Conservation (phyloP, 1,284 basidiomycete species). For the Ustilago shanxiensis region DNA sequence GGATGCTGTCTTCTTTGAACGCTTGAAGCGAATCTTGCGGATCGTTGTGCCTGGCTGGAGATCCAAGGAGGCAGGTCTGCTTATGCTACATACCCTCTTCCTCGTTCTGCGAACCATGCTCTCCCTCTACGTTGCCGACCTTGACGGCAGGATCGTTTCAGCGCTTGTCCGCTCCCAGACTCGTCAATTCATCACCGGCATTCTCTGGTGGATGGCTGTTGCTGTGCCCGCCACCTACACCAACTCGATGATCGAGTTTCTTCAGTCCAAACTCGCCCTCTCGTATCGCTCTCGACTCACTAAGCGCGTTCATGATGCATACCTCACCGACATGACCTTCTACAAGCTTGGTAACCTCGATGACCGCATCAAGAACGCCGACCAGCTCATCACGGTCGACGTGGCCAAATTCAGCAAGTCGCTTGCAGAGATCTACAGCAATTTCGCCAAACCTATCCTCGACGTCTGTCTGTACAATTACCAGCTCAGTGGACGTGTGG, state of each 20-base stretch:
- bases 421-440: conserved; percentile 87
- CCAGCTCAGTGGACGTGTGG: conserved; percentile 91
- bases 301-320: conserved; percentile 82
- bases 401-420: conserved; percentile 92
- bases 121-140: conserved; percentile 91
- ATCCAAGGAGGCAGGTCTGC: conserved; percentile 86
- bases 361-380: conserved; percentile 95
- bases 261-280: conserved; percentile 92
- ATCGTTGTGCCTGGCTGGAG: conserved; percentile 89
- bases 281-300: conserved; percentile 92
- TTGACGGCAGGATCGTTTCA: conserved; percentile 92
- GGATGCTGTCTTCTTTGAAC: conserved; percentile 88
- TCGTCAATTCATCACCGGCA: conserved; percentile 83
- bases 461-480: conserved; percentile 96
- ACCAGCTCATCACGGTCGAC: conserved; percentile 97
- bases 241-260: conserved; percentile 90
- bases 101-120: conserved; percentile 90
- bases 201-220: conserved; percentile 88
- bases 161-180: conserved; percentile 91
- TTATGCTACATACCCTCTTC: conserved; percentile 87
- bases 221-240: conserved; percentile 88
- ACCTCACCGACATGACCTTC: conserved; percentile 84
- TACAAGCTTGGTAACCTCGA: conserved; percentile 85
- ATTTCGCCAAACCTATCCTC: conserved; percentile 81
- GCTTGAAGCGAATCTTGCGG: conserved; percentile 81